These are phyloP conservation scores for Fusarium abutilonis DNA, from an alignment of 2,329 filamentous ascomycete species.

Conservation along the genomic window DNA sequence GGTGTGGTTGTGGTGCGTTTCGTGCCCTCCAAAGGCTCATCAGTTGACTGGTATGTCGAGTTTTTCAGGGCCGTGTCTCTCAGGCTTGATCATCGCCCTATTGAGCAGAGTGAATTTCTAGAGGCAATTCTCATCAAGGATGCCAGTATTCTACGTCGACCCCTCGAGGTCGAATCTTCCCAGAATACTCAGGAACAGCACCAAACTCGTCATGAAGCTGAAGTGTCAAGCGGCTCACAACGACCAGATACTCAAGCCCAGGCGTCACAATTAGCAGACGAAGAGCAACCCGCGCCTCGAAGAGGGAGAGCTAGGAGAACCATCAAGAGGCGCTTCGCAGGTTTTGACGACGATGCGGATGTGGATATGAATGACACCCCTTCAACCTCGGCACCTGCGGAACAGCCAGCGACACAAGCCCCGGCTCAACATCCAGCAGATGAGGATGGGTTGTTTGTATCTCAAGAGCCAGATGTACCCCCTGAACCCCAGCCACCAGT, in stretches of 20 bases:
- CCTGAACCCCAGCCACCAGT: conserved; percentile 37
- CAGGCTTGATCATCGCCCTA: conserved; percentile 79
- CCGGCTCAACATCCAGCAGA: conserved; percentile 17
- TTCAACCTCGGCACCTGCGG: conserved; percentile 6
- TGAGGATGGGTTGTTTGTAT: conserved; percentile 64
- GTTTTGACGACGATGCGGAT: conserved; percentile 67
- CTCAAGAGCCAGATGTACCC: conserved; percentile 55
- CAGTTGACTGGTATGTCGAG: conserved; percentile 72
- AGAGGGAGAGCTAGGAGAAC: conserved; percentile 50
- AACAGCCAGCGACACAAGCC: neutral
- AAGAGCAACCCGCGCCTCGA: conserved; percentile 40
- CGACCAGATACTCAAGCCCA: conserved; percentile 15
- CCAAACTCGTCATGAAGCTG: conserved; percentile 10
- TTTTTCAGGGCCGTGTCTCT: conserved; percentile 76
- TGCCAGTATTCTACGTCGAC: conserved; percentile 74
- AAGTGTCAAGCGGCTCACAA: conserved; percentile 10
- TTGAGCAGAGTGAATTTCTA: conserved; percentile 91
- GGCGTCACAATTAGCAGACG: conserved; percentile 30
- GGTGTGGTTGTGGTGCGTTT: conserved; percentile 84
- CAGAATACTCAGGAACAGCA: conserved; percentile 37
- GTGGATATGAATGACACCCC: conserved; percentile 48
- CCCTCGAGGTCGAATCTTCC: conserved; percentile 63
- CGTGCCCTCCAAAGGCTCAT: conserved; percentile 64
- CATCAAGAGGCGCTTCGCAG: conserved; percentile 71
- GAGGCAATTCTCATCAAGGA: conserved; percentile 88